A percentile compares a stretch with the other conserved stretches of the same genome.
Evolutionary conservation across 2,329 filamentous ascomycete species (phyloP).

Genomic region (Fusarium acutatum): DNA sequence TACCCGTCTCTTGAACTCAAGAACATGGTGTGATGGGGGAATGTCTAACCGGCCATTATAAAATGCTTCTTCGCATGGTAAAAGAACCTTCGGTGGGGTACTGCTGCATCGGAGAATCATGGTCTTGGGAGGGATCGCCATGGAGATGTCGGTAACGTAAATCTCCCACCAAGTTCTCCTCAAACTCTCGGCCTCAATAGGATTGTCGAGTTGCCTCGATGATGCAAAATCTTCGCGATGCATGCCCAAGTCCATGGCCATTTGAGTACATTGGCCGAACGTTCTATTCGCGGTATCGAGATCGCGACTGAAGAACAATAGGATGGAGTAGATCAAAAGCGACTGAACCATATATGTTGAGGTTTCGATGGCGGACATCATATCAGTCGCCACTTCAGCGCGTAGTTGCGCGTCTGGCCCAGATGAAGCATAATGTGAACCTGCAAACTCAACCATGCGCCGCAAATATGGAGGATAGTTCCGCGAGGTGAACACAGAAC

Average conservation of each 20-base stretch:
- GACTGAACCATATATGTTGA: slow-evolving; percentile 25
- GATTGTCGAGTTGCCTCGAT: slow-evolving; percentile 5
- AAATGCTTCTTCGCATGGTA: slow-evolving; percentile 32
- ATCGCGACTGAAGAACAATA: slow-evolving; percentile 7
- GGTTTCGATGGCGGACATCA: slow-evolving; percentile 1
- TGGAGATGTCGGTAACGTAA: slow-evolving; percentile 32
- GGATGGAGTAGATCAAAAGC: slow-evolving; percentile 21
- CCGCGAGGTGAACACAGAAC: slow-evolving; percentile 13
- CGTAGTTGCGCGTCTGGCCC: slow-evolving; percentile 15
- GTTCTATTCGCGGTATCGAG: slow-evolving; percentile 3
- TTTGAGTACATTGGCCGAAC: slow-evolving; percentile 10
- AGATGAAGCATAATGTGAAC: slow-evolving; percentile 23
- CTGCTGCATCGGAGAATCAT: slow-evolving; percentile 27
- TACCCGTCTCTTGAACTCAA: slow-evolving; percentile 26
- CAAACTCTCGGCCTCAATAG: slow-evolving; percentile 31
- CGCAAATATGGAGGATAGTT: slow-evolving; percentile 17
- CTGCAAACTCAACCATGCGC: slow-evolving; percentile 33
- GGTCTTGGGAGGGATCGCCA: slow-evolving; percentile 18
- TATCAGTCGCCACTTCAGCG: slow-evolving; percentile 5
- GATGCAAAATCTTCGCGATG: slow-evolving; percentile 24
- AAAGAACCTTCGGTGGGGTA: slow-evolving; percentile 13
- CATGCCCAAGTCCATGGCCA: slow-evolving; percentile 33
- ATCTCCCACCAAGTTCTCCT: slow-evolving; percentile 40
- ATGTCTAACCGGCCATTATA: slow-evolving; percentile 16
- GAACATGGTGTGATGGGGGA: slow-evolving; percentile 13